These are phyloP conservation scores for Dioscorea zingiberensis DNA, from an alignment of 106 monocot species.

Conservation along the genomic window DNA sequence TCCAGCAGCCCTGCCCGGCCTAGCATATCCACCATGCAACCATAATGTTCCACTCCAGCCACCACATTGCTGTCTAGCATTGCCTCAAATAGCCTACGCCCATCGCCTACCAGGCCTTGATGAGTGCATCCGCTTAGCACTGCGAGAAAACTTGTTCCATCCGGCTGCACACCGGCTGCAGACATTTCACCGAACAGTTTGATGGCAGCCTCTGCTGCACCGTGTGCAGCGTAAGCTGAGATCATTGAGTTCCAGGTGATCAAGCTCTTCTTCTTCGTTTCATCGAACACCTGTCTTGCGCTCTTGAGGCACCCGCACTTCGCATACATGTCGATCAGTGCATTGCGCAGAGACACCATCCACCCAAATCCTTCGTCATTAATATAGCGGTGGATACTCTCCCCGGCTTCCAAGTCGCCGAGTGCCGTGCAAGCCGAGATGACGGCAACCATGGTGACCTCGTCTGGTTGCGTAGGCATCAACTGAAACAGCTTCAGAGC, in stretches of 20 bases:
- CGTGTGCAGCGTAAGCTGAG: conserved; percentile 22
- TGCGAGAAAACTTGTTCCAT: conserved; percentile 12
- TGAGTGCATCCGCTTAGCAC: conserved; percentile 17
- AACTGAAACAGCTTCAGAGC: conserved; percentile 16
- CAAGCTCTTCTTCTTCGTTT: conserved; percentile 3
- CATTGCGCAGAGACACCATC: conserved; percentile 38
- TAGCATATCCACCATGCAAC: conserved; percentile 30
- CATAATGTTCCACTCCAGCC: conserved; percentile 23
- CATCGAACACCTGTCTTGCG: conserved; percentile 27
- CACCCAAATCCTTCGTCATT: conserved; percentile 20
- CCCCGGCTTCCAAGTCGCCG: conserved; percentile 16
- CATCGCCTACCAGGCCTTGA: conserved; percentile 19
- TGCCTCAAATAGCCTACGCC: conserved; percentile 12
- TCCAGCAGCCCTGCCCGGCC: conserved; percentile 26
- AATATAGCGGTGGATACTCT: conserved; percentile 10
- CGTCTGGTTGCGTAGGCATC: conserved; percentile 23
- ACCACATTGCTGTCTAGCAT: background rate
- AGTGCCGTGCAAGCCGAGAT: conserved; percentile 22
- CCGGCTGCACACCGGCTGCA: conserved; percentile 7
- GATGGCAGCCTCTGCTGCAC: conserved; percentile 16
- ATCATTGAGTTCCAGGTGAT: conserved; percentile 31
- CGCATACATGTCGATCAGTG: conserved; percentile 36
- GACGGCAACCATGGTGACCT: conserved; percentile 22
- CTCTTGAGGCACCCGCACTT: conserved; percentile 22
- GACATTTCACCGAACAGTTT: conserved; percentile 5